phyloP scores from a whole-genome alignment of 768 basidiomycete genomes.

The Phylloporus sp. region DNA sequence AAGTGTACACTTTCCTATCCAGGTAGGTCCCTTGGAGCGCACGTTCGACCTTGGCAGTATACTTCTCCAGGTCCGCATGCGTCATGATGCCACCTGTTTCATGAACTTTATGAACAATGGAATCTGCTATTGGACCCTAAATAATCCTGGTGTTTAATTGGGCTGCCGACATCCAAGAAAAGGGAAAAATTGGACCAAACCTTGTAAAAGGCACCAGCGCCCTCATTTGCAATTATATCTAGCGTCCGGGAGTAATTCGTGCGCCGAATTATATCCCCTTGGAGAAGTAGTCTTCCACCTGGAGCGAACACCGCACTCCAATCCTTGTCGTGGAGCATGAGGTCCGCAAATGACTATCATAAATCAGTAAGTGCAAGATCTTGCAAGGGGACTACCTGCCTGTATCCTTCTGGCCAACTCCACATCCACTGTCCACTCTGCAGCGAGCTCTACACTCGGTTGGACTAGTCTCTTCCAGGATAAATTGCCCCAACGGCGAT shows the following conservation, averaged over 20 bases:
- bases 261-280: constrained; percentile 72
- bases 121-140: constrained; percentile 78
- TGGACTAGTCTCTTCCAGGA: constrained; percentile 76
- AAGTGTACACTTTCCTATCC: constrained; percentile 77
- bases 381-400: constrained; percentile 36
- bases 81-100: constrained; percentile 78
- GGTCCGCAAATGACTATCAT: constrained; percentile 39
- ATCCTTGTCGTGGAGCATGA: constrained; percentile 66
- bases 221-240: constrained; percentile 65
- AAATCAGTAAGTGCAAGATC: not conserved
- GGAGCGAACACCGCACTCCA: constrained; percentile 87
- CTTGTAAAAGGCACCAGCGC: constrained; percentile 80
- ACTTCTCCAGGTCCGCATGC: constrained; percentile 67
- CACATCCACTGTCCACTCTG: constrained; percentile 72
- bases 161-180: constrained; percentile 2
- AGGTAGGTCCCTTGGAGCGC: constrained; percentile 79
- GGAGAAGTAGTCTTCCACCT: constrained; percentile 59
- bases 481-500: constrained; percentile 76
- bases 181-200: constrained; percentile 33
- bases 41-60: constrained; percentile 61
- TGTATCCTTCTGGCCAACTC: constrained; percentile 75
- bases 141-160: constrained; percentile 11
- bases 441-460: constrained; percentile 71
- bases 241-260: constrained; percentile 78
- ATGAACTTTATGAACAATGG: constrained; percentile 66